phyloP scores from a whole-genome alignment of 164 flowering plant genomes.

The Piper betle region DNA sequence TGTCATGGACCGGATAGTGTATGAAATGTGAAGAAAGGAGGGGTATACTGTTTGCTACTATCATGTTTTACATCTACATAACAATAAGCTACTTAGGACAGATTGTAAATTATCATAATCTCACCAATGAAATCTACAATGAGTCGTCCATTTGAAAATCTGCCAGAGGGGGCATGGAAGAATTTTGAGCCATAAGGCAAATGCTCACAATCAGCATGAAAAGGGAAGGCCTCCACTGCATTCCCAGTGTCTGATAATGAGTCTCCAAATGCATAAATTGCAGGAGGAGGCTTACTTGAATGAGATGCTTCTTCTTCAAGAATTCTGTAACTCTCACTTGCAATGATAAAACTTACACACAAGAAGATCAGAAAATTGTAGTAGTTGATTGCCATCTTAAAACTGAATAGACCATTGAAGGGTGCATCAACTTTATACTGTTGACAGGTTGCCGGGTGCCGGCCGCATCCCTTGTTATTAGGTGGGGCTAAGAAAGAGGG shows the following conservation, averaged over 20 bases:
- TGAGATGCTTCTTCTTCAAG: not conserved
- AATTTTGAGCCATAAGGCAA: conserved; percentile 35
- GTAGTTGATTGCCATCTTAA: not conserved
- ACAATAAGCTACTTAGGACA: too few species aligned
- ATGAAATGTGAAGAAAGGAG: too few species aligned
- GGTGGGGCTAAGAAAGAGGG: too few species aligned
- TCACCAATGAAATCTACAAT: conserved; percentile 10
- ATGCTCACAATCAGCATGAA: conserved; percentile 16
- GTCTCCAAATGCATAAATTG: conserved; percentile 46
- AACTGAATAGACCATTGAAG: not conserved
- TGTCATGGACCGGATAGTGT: too few species aligned
- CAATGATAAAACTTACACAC: not conserved
- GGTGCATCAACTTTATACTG: too few species aligned
- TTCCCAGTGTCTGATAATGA: conserved; percentile 55
- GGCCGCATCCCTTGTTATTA: not conserved
- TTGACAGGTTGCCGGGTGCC: not conserved
- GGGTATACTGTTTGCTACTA: too few species aligned
- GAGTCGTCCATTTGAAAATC: conserved; percentile 44
- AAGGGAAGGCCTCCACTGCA: conserved; percentile 27
- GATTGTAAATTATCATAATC: not conserved
- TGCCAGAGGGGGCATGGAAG: conserved; percentile 35
- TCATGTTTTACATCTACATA: too few species aligned
- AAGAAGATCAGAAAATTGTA: not conserved
- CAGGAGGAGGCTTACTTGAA: conserved; percentile 4
- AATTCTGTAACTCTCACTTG: not conserved